Base-by-base conservation (phyloP, 2,329 filamentous ascomycete genomes). In the Cordyceps militaris region DNA sequence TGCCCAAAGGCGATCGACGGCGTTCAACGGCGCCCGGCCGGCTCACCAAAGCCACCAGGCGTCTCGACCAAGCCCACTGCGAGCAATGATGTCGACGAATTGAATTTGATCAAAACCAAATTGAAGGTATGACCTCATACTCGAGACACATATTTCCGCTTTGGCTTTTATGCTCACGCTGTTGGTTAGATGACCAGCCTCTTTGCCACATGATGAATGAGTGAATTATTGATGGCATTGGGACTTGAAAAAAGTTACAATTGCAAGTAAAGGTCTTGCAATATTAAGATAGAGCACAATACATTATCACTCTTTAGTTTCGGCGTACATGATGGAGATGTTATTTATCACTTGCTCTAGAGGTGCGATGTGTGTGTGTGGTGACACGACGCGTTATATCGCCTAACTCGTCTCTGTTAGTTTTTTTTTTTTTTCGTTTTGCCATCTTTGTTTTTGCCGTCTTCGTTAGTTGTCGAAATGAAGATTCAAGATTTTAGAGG, bases 61-160 rank as follows among this genome's bases (percentile, higher is more conserved):
- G 72, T 77, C 77, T 69, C 81, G 78, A 70, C 83, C 83, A 66
- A 86, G 84, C 76, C 84, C 84, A 76, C 83, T 87, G 77, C 84
- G 83, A 76, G 81, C 80, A 75, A 79, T 84, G 75, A 85, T 81
- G 83, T 84, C 77, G 79, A 77, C 78, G 72, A 76, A 76, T 80
- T 83, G 76, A 81, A 77, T 70, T 70, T 64, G 60, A 68, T 63
- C 32, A 54, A 43, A 47, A 54, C 43, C 44, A 58, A 36, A 55
- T 49, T 49, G 50, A 55, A 58, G 57, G 57, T 58, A 55, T 26
- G 57, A 11, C 51, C 14, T 28, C 47, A 21, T 26, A 14, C 55
- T 28, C 26, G 3, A 13, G 14, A 8, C 43, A 14, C 14, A 43
- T 19, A 43, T 3, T 16, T 6, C 10, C 38, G 28, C 34, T 43